Evolutionary conservation across 1,284 basidiomycete genomes (phyloP), one percentile per base, ranked within the genome.

Genomic region (Cutaneotrichosporon sp.): DNA sequence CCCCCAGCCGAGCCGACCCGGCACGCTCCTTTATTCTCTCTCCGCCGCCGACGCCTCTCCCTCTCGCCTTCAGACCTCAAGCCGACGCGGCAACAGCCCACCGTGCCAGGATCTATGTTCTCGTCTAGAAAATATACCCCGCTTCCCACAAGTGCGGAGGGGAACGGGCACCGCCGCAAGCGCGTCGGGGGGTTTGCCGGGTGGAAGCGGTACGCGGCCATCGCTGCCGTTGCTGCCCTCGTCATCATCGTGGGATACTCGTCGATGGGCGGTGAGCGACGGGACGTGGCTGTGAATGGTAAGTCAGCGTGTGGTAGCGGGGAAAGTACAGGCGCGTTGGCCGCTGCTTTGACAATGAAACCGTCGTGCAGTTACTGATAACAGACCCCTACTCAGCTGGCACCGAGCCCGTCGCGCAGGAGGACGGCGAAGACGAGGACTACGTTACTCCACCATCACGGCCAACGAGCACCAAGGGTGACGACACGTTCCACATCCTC

Each of bases 141-240:
- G 33, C 60, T 74, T 4, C 72, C 72, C 14, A 71, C 66, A n/a
- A 63, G 54, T 38, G 43, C 62, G 10, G 59, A 59, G 50, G 54
- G 47, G n/a, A n/a, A n/a, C n/a, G n/a, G n/a, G 17, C 49, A 46
- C 19, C 57, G 68, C 24, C 64, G 64, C 42, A 54, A 68, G 10
- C 52, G 64, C 27, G 64, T 63, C 24, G 65, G 61, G 22, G 67
- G 70, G 11, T 29, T 70, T 34, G 44, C 63, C 9, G 52, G 56
- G 2, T 73, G 70, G 70, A 74, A 71, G 52, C 57, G 67, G 41
- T 75, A 63, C 33, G 45, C 64, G 25, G 35, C 71, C 14, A 42
- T 72, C 12, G 52, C 31, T 11, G 37, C 34, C 1, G 4, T 49
- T 17, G n/a, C 43, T 26, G 43, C 44, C 22, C 12, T 55, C 14